These are phyloP conservation scores for Coemansia reversa DNA, from an alignment of 192 early-diverging fungal genomes.

Conservation along the genomic window DNA sequence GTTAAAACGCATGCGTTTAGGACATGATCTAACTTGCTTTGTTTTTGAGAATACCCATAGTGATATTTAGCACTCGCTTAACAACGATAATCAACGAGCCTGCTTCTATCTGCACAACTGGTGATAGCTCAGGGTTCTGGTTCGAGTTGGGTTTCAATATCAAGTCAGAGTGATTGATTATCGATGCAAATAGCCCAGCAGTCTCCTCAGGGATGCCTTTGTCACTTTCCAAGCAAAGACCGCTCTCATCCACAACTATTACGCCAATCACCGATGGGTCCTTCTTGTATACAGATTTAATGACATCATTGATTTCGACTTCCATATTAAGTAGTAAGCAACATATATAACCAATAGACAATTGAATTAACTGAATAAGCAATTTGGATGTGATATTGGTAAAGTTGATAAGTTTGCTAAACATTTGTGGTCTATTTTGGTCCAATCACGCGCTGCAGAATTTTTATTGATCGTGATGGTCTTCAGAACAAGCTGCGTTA, in stretches of 20 bases:
- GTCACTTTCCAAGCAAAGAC: slow-evolving; percentile 39
- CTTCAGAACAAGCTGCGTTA: not conserved
- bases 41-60: slow-evolving; percentile 40
- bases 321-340: slow-evolving; percentile 23
- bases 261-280: slow-evolving; percentile 32
- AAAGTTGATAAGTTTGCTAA: not conserved
- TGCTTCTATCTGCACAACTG: slow-evolving; percentile 48
- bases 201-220: slow-evolving; percentile 39
- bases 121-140: slow-evolving; percentile 1
- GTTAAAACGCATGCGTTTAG: too few relatives aligned
- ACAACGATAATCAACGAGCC: slow-evolving; percentile 29
- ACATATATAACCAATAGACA: not conserved
- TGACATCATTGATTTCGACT: slow-evolving; percentile 25
- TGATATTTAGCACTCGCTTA: slow-evolving; percentile 17
- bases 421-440: not conserved
- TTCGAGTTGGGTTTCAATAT: slow-evolving; percentile 14
- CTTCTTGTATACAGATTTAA: slow-evolving; percentile 29
- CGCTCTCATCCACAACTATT: slow-evolving; percentile 47
- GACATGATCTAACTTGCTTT: not conserved
- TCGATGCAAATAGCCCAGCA: slow-evolving; percentile 41
- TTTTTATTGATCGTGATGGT: not conserved
- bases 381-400: not conserved
- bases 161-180: slow-evolving; percentile 23
- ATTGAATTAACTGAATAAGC: not conserved
- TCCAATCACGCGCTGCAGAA: not conserved